Conservation (phyloP, 306 rosid species). For the Leucaena leucocephala region DNA sequence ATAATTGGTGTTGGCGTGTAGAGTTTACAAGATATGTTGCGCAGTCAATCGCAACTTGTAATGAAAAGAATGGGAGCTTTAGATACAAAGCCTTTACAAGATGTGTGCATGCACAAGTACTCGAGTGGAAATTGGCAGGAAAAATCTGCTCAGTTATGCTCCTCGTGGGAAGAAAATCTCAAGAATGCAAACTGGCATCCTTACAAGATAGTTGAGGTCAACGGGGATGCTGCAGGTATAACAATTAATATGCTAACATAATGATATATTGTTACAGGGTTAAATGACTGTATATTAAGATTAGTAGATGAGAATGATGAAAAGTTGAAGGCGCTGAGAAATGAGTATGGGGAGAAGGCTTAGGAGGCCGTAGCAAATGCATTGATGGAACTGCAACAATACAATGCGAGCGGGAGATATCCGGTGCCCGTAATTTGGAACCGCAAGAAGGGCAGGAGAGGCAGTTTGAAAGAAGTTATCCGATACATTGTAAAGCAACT, state of each 20-base stretch:
- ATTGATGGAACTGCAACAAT: neutral
- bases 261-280: too few relatives aligned
- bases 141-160: neutral
- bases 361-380: neutral
- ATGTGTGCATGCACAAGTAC: neutral
- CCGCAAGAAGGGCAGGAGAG: neutral
- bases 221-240: neutral
- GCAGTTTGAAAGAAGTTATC: neutral
- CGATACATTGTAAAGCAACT: neutral
- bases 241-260: too few relatives aligned
- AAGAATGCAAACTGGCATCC: conserved; percentile 6
- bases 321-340: neutral
- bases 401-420: neutral
- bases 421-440: neutral
- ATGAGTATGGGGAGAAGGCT: neutral
- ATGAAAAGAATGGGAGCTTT: conserved; percentile 3
- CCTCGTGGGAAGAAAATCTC: conserved; percentile 1
- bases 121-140: neutral
- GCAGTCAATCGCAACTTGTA: neutral
- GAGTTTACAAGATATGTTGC: neutral
- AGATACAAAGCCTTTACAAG: neutral
- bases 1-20: neutral
- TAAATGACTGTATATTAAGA: neutral
- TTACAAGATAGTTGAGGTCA: neutral
- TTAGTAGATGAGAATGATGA: conserved; percentile 3